Evolutionary conservation across 805 yeast genomes (phyloP).

Genomic region (Maudiozyma serrabonitensis): DNA sequence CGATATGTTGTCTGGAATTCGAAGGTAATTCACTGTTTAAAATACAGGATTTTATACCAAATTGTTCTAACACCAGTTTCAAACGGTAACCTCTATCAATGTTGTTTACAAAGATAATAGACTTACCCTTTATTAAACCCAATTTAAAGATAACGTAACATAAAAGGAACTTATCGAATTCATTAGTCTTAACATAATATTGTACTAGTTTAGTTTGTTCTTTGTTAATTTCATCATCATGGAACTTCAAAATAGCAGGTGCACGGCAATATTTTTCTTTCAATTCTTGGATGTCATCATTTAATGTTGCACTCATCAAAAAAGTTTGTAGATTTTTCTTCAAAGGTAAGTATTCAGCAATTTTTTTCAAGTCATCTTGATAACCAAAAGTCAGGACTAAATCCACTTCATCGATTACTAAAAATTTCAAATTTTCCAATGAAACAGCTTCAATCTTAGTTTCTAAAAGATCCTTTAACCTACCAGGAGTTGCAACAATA

Average conservation of each 20-base stretch:
- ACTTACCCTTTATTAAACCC: conserved; percentile 80
- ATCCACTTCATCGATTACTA: conserved; percentile 94
- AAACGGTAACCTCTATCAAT: conserved; percentile 92
- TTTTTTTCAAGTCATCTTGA: conserved; percentile 65
- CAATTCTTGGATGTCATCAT: conserved; percentile 71
- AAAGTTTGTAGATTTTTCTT: conserved; percentile 76
- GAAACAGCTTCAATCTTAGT: conserved; percentile 37
- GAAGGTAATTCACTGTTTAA: conserved; percentile 88
- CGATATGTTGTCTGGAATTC: conserved; percentile 87
- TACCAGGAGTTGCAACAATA: conserved; percentile 79
- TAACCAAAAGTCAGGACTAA: conserved; percentile 84
- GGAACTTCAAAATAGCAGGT: conserved; percentile 73
- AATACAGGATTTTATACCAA: conserved; percentile 82
- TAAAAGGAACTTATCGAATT: conserved; percentile 82
- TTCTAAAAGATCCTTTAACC: conserved; percentile 49
- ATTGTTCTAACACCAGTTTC: conserved; percentile 84
- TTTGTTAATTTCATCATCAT: conserved; percentile 51
- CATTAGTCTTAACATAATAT: conserved; percentile 77
- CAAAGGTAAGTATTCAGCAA: conserved; percentile 57
- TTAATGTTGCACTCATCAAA: conserved; percentile 92
- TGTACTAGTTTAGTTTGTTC: conserved; percentile 60
- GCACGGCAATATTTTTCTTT: conserved; percentile 69
- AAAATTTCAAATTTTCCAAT: conserved; percentile 47
- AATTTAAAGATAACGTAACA: conserved; percentile 89
- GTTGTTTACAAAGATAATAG: conserved; percentile 82